Evolutionary conservation across 148 eudicot genomes (phyloP), one percentile per base, ranked within the genome.

Genomic region (Rheum nobile): DNA sequence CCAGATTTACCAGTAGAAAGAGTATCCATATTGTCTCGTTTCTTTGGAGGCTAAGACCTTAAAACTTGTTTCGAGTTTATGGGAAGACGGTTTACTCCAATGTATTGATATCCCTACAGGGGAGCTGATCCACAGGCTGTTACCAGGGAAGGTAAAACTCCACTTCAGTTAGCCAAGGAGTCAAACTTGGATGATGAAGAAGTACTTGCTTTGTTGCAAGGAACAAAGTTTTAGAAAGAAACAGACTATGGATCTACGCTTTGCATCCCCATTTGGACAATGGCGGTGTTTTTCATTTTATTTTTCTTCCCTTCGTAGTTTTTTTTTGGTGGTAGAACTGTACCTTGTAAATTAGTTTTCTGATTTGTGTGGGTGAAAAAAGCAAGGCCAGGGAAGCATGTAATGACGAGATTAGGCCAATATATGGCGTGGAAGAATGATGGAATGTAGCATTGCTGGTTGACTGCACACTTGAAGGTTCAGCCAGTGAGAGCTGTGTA

Each of bases 41-140:
- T 43, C 46, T 24, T 24, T 10, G 32, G 14, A 9, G 4, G 65
- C 26, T 8, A 26, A 57, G 31, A 57, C 16, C 8, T 57, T 11
- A 57, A 26, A 57, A 24, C 8, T 21, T 50, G 6, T 9, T 57
- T 26, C 2, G 9, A 17, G 55, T 50, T 10, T 26, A 57, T 26
- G 39, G 22, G 39, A 8, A 32, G 70, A 34, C 17, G 39, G 24
- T 34, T 32, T 31, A 65, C 41, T 34, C 22, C 22, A 34, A 31
- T 32, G n/a, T 65, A 9, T 65, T 65, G 9, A 34, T 65, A 16
- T 65, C 12, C 11, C 22, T 82, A 83, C 92, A 94, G 98, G 87
- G 96, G 98, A 55, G 97, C 97, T 72, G 88, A 89, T 80, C 87
- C 87, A 63, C 86, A 68, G 59, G 89, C 89, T 74, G 74, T 83